Evolutionary conservation across 2,329 filamentous ascomycete species (phyloP).

Genomic region (Cladobotryum protrusum): DNA sequence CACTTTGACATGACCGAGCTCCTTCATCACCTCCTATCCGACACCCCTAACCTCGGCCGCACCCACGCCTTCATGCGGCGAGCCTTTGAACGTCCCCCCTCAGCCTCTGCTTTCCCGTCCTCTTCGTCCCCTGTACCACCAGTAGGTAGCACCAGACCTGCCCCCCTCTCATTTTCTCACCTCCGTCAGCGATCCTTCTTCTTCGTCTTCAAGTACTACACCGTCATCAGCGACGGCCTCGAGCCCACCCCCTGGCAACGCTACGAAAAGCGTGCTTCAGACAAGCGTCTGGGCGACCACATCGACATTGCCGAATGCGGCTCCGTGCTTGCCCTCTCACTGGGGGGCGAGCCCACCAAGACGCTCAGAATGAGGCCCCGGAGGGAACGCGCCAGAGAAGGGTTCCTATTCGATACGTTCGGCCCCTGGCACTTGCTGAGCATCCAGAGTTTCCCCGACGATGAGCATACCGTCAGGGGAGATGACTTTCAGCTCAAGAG

Average conservation of each 20-base stretch:
- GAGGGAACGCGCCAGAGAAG: conserved; percentile 41
- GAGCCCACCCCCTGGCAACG: conserved; percentile 55
- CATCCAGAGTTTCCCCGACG: conserved; percentile 54
- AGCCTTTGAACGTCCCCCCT: conserved; percentile 33
- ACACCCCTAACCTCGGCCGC: conserved; percentile 37
- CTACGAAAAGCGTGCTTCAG: conserved; percentile 40
- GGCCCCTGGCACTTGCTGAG: conserved; percentile 54
- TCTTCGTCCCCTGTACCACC: conserved; percentile 12
- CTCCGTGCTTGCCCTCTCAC: conserved; percentile 52
- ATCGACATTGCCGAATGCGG: conserved; percentile 55
- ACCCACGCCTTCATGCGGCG: conserved; percentile 44
- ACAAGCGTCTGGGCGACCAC: conserved; percentile 39
- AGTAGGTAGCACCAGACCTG: background rate
- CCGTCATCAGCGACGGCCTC: conserved; percentile 49
- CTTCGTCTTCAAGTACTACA: conserved; percentile 61
- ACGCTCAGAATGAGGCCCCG: conserved; percentile 44
- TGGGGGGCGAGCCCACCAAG: conserved; percentile 45
- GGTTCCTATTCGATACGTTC: conserved; percentile 52
- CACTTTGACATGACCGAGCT: conserved; percentile 59
- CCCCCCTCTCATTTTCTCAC: conserved; percentile 20
- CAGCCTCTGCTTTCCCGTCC: conserved; percentile 12
- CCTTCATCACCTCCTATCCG: conserved; percentile 46
- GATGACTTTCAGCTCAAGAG: conserved; percentile 48
- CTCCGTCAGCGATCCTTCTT: conserved; percentile 52
- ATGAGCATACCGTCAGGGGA: conserved; percentile 48